Evolutionary conservation across 2,329 filamentous ascomycete species (phyloP).

Genomic region (Ilyonectria sp.): DNA sequence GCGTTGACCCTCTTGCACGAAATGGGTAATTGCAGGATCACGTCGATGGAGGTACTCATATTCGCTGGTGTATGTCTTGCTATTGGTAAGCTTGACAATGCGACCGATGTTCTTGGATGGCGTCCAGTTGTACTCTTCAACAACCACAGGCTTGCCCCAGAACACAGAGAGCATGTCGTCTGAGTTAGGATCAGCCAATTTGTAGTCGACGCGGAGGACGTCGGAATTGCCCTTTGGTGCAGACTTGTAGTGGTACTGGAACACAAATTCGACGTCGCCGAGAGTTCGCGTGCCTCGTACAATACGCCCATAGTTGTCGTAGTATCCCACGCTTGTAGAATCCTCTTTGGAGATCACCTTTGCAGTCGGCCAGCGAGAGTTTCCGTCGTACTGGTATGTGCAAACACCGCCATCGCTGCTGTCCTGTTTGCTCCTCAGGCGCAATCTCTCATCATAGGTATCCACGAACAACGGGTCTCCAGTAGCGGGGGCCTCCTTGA

Average conservation of each 20-base stretch:
- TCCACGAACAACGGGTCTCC: conserved; percentile 25
- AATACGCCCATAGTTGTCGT: conserved; percentile 35
- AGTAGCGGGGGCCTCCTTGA: conserved; percentile 24
- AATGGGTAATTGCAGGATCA: conserved; percentile 31
- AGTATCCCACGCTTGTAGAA: conserved; percentile 30
- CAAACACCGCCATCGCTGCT: conserved; percentile 12
- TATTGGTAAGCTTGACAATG: conserved; percentile 26
- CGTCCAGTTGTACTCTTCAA: conserved; percentile 36
- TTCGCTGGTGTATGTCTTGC: conserved; percentile 30
- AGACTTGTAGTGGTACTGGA: conserved; percentile 36
- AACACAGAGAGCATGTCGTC: conserved; percentile 34
- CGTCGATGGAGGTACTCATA: conserved; percentile 41
- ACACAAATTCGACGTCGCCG: conserved; percentile 20
- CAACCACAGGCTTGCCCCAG: conserved; percentile 37
- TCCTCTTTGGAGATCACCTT: conserved; percentile 20
- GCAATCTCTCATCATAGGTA: conserved; percentile 30
- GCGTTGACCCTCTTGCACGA: conserved; percentile 19
- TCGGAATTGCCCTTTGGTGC: conserved; percentile 34
- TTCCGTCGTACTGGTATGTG: conserved; percentile 32
- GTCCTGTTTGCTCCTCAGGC: conserved; percentile 23
- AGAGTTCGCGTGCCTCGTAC: conserved; percentile 18
- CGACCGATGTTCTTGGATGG: conserved; percentile 34
- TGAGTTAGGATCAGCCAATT: background rate
- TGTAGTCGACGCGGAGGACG: conserved; percentile 35
- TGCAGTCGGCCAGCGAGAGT: conserved; percentile 20